These are phyloP conservation scores for Termitomyces sp. DNA, from an alignment of 768 basidiomycete species.

Conservation along the genomic window DNA sequence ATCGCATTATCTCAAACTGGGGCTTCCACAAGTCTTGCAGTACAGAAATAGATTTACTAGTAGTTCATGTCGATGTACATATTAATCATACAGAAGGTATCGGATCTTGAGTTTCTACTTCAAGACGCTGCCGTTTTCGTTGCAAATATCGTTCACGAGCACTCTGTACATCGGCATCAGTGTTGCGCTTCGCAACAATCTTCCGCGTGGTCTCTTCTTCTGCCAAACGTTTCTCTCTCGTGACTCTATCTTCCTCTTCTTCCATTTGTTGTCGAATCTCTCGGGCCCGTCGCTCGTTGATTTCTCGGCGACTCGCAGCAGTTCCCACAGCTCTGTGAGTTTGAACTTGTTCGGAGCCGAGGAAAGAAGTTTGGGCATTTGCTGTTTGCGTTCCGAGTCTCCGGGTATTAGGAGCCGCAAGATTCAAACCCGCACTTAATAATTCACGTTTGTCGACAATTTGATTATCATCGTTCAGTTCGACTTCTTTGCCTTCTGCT, in stretches of 20 bases:
- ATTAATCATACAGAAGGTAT: conserved; percentile 10
- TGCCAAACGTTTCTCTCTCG: conserved; percentile 47
- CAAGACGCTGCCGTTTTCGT: conserved; percentile 74
- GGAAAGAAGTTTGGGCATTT: conserved; percentile 15
- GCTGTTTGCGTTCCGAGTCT: conserved; percentile 45
- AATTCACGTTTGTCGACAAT: conserved; percentile 95
- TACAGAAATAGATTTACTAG: not conserved
- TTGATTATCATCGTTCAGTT: conserved; percentile 95
- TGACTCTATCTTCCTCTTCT: conserved; percentile 60
- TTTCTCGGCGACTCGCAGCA: conserved; percentile 75
- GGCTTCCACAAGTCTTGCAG: conserved; percentile 1
- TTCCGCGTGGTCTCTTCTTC: conserved; percentile 64
- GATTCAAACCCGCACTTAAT: conserved; percentile 86
- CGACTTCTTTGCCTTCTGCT: conserved; percentile 77
- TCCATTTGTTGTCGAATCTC: conserved; percentile 79
- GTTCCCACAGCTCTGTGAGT: conserved; percentile 77
- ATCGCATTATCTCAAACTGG: not conserved
- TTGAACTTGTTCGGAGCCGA: conserved; percentile 28
- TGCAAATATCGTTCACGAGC: conserved; percentile 72
- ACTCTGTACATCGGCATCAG: conserved; percentile 63
- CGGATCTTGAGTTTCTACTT: conserved; percentile 25
- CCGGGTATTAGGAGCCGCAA: conserved; percentile 78
- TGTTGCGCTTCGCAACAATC: conserved; percentile 70
- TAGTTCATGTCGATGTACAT: not conserved
- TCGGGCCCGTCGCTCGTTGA: conserved; percentile 74